Evolutionary conservation across 2,329 filamentous ascomycete genomes (phyloP), one percentile per base, ranked within the genome.

Genomic region (Ramularia endophylla): DNA sequence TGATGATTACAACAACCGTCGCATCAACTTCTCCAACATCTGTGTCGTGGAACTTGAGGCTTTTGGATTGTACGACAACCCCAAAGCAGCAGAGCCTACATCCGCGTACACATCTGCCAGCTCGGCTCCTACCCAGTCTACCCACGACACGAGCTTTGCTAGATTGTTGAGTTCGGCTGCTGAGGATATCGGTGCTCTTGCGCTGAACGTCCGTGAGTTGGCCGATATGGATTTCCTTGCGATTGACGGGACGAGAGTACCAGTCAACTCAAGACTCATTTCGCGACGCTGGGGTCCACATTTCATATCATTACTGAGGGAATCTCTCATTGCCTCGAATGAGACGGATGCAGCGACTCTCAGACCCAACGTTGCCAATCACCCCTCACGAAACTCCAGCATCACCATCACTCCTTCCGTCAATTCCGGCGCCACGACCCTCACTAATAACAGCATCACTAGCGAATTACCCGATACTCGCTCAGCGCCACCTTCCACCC

Each of bases 41-140:
- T 97, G 92, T 63, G 85, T 97, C 74, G 90, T 98, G 7, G 92
- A 98, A 64, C 73, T 98, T 8, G 92, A 98, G 61, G 89, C 92
- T 0, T 98, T 97, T 68, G 92, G 92, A 1, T 81, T 98, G 31
- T 97, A 95, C 62, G 90, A 97, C 60, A 98, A 97, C 61, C 89
- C 92, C 8, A 80, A 89, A 50, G 85, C 83, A 60, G 79, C 75
- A 1, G 72, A 78, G 4, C 85, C 90, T 1, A 80, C 87, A 54
- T 94, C 88, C 1, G 84, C 81, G 8, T 95, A 92, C 62, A 74
- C 83, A 41, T 95, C 89, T 1, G 82, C 87, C 17, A 95, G 88
- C 65, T 83, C 75, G 65, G 68, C 87, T 8, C 54, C 59, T 8
- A 37, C 44, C 9, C 42, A 36, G 17, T 38, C 47, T 22, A 52